Conservation (phyloP, 495 filamentous ascomycete species). For the Aspergillus sclerotiicarbonarius region DNA sequence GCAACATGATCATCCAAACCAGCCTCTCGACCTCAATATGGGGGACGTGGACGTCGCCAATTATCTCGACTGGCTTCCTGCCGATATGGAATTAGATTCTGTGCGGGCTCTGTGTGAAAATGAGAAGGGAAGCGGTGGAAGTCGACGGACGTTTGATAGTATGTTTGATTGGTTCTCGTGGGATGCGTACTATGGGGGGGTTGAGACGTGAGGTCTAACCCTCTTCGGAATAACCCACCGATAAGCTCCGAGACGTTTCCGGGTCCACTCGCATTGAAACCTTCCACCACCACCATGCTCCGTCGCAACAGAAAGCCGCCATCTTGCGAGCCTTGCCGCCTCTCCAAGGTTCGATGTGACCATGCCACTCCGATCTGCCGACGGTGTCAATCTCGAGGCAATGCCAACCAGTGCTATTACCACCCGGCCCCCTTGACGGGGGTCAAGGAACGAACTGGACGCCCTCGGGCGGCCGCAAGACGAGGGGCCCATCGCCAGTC, state of each 20-base stretch:
- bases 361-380: slow-evolving; percentile 24
- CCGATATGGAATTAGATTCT: background rate
- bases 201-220: background rate
- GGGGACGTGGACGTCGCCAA: background rate
- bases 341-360: slow-evolving; percentile 36
- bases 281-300: background rate
- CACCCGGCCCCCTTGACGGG: slow-evolving; percentile 29
- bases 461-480: background rate
- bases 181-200: background rate
- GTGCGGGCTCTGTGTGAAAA: background rate
- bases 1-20: background rate
- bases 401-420: slow-evolving; percentile 19
- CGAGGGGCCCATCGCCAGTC: background rate
- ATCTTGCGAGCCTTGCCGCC: slow-evolving; percentile 38
- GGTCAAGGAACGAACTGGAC: background rate
- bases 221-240: no score
- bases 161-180: slow-evolving; percentile 3
- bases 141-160: background rate
- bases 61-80: slow-evolving; percentile 1
- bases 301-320: slow-evolving; percentile 33
- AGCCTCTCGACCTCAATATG: background rate
- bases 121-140: background rate
- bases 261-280: no score
- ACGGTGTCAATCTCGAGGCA: slow-evolving; percentile 20
- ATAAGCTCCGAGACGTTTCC: no score